Evolutionary conservation across 208 protist species (phyloP).

Genomic region (Leishmania martiniquensis): DNA sequence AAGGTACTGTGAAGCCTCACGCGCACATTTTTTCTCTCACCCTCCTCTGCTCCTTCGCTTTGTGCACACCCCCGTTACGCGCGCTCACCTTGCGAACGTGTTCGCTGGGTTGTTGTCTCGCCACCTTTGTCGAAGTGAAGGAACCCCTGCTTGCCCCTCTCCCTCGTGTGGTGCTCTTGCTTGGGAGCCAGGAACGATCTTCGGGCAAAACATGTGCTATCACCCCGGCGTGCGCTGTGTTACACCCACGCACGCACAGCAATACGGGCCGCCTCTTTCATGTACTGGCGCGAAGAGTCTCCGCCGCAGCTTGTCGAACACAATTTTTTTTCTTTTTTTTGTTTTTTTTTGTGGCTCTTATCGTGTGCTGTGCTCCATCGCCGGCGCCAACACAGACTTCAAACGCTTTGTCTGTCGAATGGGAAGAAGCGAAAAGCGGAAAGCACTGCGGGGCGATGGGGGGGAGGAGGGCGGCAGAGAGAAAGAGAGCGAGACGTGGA

Average conservation of each 20-base stretch:
- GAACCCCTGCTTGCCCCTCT: not conserved
- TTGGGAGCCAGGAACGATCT: not conserved
- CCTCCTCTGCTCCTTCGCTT: not conserved
- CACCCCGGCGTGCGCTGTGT: not conserved
- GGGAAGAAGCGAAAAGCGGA: not conserved
- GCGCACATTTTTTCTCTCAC: not conserved
- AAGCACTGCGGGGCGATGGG: not conserved
- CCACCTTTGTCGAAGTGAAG: not conserved
- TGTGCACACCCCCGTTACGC: not conserved
- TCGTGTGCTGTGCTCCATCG: not conserved
- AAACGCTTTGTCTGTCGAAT: too few species aligned
- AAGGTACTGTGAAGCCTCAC: not conserved
- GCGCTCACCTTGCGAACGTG: not conserved
- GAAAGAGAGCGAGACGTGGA: too few species aligned
- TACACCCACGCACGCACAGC: not conserved
- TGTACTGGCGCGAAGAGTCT: not conserved
- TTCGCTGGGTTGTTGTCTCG: not conserved
- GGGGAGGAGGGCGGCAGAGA: not conserved
- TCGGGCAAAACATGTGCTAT: not conserved
- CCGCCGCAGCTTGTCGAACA: too few species aligned
- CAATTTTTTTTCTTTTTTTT: not conserved
- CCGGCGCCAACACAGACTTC: not conserved
- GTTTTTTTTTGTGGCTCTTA: not conserved
- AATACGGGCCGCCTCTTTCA: not conserved
- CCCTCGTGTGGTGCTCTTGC: not conserved